These are phyloP conservation scores for Collybia mongolica DNA, from an alignment of 768 basidiomycete genomes.

Conservation along the genomic window DNA sequence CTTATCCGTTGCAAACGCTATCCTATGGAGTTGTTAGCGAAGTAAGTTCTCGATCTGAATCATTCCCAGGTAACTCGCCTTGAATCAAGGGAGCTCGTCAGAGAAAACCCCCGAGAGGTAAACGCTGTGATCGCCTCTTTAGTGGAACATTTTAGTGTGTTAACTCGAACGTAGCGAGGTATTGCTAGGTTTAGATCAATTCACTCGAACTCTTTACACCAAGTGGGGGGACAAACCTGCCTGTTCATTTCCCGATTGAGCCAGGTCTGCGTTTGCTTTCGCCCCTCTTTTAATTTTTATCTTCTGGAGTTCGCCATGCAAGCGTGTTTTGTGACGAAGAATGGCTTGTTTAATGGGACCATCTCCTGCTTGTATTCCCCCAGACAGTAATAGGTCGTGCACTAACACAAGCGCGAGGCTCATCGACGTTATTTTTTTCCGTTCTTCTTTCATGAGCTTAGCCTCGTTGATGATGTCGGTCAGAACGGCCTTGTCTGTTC, in stretches of 20 bases:
- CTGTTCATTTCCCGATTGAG: slow-evolving; percentile 55
- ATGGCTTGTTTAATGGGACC: slow-evolving; percentile 89
- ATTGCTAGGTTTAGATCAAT: slow-evolving; percentile 48
- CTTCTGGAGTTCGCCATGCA: slow-evolving; percentile 83
- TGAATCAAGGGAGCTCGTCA: slow-evolving; percentile 53
- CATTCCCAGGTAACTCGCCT: slow-evolving; percentile 33
- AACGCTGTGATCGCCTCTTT: slow-evolving; percentile 64
- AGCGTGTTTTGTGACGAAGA: slow-evolving; percentile 84
- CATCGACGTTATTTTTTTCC: slow-evolving; percentile 68
- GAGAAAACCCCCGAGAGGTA: slow-evolving; percentile 50
- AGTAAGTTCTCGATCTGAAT: slow-evolving; percentile 4
- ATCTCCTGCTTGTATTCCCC: slow-evolving; percentile 88
- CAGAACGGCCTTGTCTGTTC: slow-evolving; percentile 75
- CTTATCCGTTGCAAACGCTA: slow-evolving; percentile 66
- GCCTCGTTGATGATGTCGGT: slow-evolving; percentile 65
- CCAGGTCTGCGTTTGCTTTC: slow-evolving; percentile 63
- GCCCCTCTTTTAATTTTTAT: slow-evolving; percentile 77
- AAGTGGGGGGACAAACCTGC: slow-evolving; percentile 45
- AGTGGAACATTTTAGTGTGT: slow-evolving; percentile 65
- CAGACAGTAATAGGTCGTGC: slow-evolving; percentile 83
- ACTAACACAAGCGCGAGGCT: slow-evolving; percentile 84
- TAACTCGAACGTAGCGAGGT: slow-evolving; percentile 85
- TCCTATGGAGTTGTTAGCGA: slow-evolving; percentile 32
- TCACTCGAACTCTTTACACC: slow-evolving; percentile 1
- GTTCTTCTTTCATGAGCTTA: slow-evolving; percentile 72